Base-by-base conservation (phyloP, 2,329 filamentous ascomycete genomes). In the Bipolaris zeicola region DNA sequence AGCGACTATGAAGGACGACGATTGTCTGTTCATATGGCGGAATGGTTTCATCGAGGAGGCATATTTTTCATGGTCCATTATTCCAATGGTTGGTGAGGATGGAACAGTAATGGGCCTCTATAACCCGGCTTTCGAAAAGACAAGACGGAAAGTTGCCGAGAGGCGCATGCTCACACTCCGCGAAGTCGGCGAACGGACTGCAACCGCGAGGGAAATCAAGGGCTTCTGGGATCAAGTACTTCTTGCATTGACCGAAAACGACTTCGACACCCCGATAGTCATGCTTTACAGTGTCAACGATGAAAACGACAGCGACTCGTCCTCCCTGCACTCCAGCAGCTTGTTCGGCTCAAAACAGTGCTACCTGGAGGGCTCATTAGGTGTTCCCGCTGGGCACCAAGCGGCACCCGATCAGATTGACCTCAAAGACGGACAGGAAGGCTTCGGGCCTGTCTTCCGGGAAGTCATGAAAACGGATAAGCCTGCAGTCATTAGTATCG, bases 1-100 rank as follows among this genome's bases (percentile, higher is more conserved):
- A 76, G 89, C 90, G 0, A 92, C 88, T 0, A 91, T 93, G 89
- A 94, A 92, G 73, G 87, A 93, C 62, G 91, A 95, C 65, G 89
- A 94, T 61, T 86, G 86, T 54, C 79, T 94, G 1, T 92, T 92
- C 66, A 83, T 95, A 31, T 80, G 83, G 44, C 85, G 91, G 6
- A 85, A 86, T 60, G 85, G 87, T 1, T 91, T 85, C 59, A 76
- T 91, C 1, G 90, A 96, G 73, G 91, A 95, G 70, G 87, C 89
- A 0, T 94, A 90, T 70, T 94, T 94, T 71, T 90, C 88, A 11
- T 94, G 90, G 90, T 90, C 87, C 1, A 87, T 94, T 39, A 88
- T 94, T 24, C 91, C 91, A 0, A 81, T 94, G 60, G 84, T 94
- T 1, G 90, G 90, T 3, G 81, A 83, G 37, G 88, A 92, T 57